A percentile compares a stretch with the other conserved stretches of the same genome.
Conservation (phyloP, 78 protist species). For the Bodo saltans region DNA sequence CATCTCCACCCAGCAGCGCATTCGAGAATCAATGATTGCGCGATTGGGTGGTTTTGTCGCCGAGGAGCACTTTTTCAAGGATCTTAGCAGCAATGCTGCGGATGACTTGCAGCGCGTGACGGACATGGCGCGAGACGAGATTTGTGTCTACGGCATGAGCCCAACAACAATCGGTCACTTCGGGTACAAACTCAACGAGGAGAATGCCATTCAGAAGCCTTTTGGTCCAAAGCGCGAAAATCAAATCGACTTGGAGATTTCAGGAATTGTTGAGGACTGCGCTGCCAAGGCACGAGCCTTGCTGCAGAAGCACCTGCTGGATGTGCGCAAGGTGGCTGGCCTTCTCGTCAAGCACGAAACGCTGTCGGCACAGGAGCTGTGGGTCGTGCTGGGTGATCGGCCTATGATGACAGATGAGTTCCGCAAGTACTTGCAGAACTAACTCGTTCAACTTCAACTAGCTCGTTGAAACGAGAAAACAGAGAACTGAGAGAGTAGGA, state of each 20-base stretch:
- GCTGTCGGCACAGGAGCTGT: constrained; percentile 64
- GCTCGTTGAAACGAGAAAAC: no score
- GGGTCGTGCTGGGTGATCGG: constrained; percentile 60
- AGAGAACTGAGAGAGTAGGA: no score
- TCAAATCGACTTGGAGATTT: constrained; percentile 57
- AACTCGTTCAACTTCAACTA: no score
- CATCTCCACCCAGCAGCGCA: constrained; percentile 52
- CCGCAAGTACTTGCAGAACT: neutral
- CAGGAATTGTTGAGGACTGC: constrained; percentile 13
- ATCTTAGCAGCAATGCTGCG: constrained; percentile 53
- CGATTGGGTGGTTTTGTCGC: constrained; percentile 79
- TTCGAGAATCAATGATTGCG: neutral
- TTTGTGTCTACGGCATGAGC: constrained; percentile 22
- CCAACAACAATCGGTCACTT: neutral
- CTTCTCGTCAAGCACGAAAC: constrained; percentile 76
- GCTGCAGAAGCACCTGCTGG: constrained; percentile 47
- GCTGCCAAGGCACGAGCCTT: constrained; percentile 46
- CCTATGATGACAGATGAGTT: constrained; percentile 42
- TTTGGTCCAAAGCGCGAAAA: constrained; percentile 68
- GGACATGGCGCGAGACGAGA: constrained; percentile 55
- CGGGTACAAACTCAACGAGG: constrained; percentile 30
- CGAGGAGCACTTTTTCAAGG: constrained; percentile 78
- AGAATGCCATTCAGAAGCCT: constrained; percentile 61
- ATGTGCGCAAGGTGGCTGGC: constrained; percentile 56
- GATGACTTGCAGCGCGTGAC: constrained; percentile 51